Evolutionary conservation across 2,329 filamentous ascomycete species (phyloP), one percentile per base, ranked within the genome.

Genomic region (Geoglossum cookeanum): DNA sequence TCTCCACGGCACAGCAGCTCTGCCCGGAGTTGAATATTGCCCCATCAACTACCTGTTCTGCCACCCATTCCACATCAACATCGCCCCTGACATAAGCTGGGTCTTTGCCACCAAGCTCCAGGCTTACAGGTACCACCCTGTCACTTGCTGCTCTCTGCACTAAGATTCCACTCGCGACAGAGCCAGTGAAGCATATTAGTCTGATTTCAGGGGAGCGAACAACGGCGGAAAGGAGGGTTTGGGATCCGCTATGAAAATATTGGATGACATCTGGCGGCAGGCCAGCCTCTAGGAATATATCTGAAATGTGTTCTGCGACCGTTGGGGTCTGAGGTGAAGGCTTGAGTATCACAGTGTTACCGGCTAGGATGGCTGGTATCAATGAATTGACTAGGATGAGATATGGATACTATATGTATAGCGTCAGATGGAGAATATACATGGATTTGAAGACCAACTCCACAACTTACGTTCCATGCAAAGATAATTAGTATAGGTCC

Each of bases 21-120:
- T 97, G 91, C n/a, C 91, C 91, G 55, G 90, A 95, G 73, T 97
- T 97, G 77, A 97, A 97, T 58, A 97, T 76, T n/a, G 89, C 84
- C 22, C 91, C 91, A 64, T 97, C 91, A 13, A 97, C 88, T 64
- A 97, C 92, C 71, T 96, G 89, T 63, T 86, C 89, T 0, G 91
- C 91, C 0, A 85, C 90, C 91, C 90, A 96, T 53, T 81, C 80
- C 53, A 94, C 71, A 67, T 97, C 89, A 1, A 95, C 88, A 65
- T 97, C 91, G 5, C 74, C 75, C 59, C 91, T 78, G 57, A 97
- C 77, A 66, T 96, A 97, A 29, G 91, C 91, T 3, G 91, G 87
- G 67, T 97, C 91, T 68, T 97, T 97, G 62, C 91, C 91, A 62
- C 91, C 91, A 32, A 97, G 81, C 71, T 97, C 91, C 42, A 97